Conservation (phyloP, 2,329 filamentous ascomycete genomes). For the Nemania sp. region DNA sequence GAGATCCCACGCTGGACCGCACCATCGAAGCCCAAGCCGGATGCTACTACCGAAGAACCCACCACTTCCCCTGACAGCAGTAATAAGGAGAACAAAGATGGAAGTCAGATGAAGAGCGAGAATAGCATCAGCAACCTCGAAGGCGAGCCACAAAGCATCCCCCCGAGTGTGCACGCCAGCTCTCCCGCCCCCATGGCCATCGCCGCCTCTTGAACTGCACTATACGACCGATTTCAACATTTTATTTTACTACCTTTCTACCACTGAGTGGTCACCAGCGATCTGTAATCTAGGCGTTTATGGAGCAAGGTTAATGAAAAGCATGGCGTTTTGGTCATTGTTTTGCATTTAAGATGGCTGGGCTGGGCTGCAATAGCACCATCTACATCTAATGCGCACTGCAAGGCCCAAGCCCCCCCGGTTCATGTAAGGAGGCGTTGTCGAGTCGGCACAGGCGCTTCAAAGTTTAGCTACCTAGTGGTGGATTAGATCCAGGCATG, state of each 20-base stretch:
- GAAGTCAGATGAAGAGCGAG: conserved; percentile 53
- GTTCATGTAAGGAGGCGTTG: conserved; percentile 9
- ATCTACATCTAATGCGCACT: neutral
- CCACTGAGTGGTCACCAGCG: conserved; percentile 4
- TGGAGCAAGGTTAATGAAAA: conserved; percentile 33
- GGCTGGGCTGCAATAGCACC: neutral
- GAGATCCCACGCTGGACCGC: conserved; percentile 51
- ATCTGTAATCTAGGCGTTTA: conserved; percentile 31
- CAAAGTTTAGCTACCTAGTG: conserved; percentile 5
- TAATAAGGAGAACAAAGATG: conserved; percentile 69
- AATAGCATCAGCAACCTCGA: conserved; percentile 47
- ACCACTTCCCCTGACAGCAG: conserved; percentile 55
- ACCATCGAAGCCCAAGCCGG: conserved; percentile 60
- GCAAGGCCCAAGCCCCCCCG: neutral
- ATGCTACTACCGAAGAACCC: conserved; percentile 52
- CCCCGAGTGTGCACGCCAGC: conserved; percentile 55
- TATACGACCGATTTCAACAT: neutral
- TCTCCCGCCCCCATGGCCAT: conserved; percentile 58
- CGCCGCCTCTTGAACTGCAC: conserved; percentile 47
- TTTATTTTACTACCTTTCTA: conserved; percentile 7
- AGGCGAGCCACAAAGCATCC: conserved; percentile 57
- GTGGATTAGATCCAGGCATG: conserved; percentile 19
- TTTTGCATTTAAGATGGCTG: conserved; percentile 21
- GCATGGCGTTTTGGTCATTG: conserved; percentile 39
- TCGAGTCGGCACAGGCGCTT: conserved; percentile 20